A percentile compares a stretch with the other conserved stretches of the same genome.
phyloP scores from a whole-genome alignment of 805 yeast species.

The Metschnikowia reukaufii region DNA sequence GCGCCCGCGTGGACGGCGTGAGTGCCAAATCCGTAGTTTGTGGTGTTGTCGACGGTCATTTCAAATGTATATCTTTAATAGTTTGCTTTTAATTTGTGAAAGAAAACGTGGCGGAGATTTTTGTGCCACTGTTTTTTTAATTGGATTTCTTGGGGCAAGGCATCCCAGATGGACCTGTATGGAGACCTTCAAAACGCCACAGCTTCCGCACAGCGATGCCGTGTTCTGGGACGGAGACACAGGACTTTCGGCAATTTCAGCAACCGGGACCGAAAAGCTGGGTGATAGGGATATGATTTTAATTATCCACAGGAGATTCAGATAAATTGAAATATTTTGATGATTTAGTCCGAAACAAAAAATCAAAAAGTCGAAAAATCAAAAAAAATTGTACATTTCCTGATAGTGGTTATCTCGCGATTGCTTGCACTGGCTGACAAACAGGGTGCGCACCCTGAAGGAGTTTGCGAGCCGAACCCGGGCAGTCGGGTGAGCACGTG shows the following conservation, averaged over 20 bases:
- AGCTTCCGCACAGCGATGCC: constrained; percentile 7
- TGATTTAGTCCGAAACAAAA: neutral
- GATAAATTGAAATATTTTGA: too few relatives aligned
- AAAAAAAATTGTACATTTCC: neutral
- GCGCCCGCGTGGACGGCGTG: constrained; percentile 85
- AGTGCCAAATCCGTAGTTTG: constrained; percentile 63
- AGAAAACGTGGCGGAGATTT: constrained; percentile 3
- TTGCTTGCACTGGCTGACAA: neutral
- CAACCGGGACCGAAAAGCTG: neutral
- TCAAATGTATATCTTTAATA: neutral
- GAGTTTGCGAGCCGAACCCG: neutral
- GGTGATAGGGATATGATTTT: too few relatives aligned
- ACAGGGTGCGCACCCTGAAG: neutral
- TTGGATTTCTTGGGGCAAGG: neutral
- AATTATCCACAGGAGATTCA: too few relatives aligned
- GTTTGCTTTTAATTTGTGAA: neutral
- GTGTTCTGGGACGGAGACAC: neutral
- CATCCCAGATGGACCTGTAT: constrained; percentile 4
- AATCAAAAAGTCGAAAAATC: too few relatives aligned
- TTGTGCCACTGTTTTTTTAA: neutral
- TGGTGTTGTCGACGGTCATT: constrained; percentile 41
- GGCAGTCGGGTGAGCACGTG: neutral
- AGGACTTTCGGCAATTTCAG: neutral
- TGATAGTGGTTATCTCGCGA: neutral
- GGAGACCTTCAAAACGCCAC: neutral